Evolutionary conservation across 805 yeast species (phyloP), one percentile per base, ranked within the genome.

Genomic region (Suhomyces vadensis): DNA sequence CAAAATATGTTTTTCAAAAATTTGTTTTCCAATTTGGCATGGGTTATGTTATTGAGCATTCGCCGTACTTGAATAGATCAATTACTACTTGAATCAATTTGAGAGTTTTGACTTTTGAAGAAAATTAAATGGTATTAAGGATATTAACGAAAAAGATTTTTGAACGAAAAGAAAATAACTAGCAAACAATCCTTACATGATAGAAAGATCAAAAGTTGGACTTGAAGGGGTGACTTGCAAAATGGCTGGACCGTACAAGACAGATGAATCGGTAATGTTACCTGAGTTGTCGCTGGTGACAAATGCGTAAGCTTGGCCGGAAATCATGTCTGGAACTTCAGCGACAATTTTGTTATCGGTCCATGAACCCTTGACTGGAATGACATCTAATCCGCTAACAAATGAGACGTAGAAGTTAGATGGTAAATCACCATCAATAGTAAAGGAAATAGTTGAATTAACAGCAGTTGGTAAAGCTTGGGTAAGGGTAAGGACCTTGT

Each of bases 211-310:
- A 11, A 27, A 27, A 27, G 31, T 11, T 11, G 31, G 31, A 11
- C 31, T 27, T 13, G 14, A 27, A 8, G 31, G 31, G n/a, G 31
- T 27, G 6, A 27, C 31, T 13, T 27, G 14, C n/a, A 27, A 27
- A 13, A 27, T 27, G n/a, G 31, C 31, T 27, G 31, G 31, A 13
- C 31, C 31, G 11, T 27, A 27, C 16, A 27, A 27, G 31, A 27
- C 11, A 11, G 6, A 8, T 5, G 31, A 27, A 11, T 27, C 31
- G n/a, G 31, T 27, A 6, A 27, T 5, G n/a, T 10, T 27, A 13
- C n/a, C 31, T 10, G n/a, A 11, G 11, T 27, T 27, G 31, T 27
- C 31, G 6, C 16, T 11, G 11, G 31, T 27, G 11, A 27, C 6
- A 11, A 27, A 27, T 8, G 31, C 31, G n/a, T 27, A 27, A 27